phyloP scores from a whole-genome alignment of 352 stramenopile species.

The Phytophthora megakarya region DNA sequence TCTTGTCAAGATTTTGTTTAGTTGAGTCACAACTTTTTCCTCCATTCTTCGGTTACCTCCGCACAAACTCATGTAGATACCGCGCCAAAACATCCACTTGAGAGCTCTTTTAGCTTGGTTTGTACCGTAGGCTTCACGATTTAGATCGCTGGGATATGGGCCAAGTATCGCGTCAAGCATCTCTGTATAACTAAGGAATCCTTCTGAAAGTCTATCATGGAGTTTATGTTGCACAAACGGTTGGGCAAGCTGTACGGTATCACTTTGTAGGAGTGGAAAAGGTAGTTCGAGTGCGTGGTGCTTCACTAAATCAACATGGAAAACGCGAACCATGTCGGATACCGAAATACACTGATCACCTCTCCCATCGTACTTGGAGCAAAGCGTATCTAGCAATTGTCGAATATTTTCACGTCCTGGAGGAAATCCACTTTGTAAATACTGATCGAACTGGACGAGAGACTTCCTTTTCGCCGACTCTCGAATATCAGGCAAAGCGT shows the following conservation, averaged over 20 bases:
- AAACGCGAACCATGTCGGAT: slow-evolving; percentile 38
- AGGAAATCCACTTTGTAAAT: slow-evolving; percentile 50
- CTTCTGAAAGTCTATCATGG: neutral
- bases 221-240: slow-evolving; percentile 18
- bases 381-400: slow-evolving; percentile 42
- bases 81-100: slow-evolving; percentile 44
- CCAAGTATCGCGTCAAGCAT: slow-evolving; percentile 49
- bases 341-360: slow-evolving; percentile 42
- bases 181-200: slow-evolving; percentile 42
- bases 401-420: slow-evolving; percentile 13
- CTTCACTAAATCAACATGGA: slow-evolving; percentile 44
- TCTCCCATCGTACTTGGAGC: slow-evolving; percentile 55
- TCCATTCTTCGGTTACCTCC: slow-evolving; percentile 24
- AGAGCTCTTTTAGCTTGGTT: slow-evolving; percentile 25
- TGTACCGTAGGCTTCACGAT: neutral
- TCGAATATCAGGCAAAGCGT: slow-evolving; percentile 35
- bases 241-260: slow-evolving; percentile 39
- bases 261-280: slow-evolving; percentile 45
- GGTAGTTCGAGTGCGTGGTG: slow-evolving; percentile 38
- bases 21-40: slow-evolving; percentile 45
- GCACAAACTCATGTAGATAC: slow-evolving; percentile 43
- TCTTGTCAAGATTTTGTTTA: slow-evolving; percentile 60
- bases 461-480: slow-evolving; percentile 26
- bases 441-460: slow-evolving; percentile 39
- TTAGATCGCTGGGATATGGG: neutral